Conservation (phyloP, 345 rosid genomes). For the Gossypium anomalum region DNA sequence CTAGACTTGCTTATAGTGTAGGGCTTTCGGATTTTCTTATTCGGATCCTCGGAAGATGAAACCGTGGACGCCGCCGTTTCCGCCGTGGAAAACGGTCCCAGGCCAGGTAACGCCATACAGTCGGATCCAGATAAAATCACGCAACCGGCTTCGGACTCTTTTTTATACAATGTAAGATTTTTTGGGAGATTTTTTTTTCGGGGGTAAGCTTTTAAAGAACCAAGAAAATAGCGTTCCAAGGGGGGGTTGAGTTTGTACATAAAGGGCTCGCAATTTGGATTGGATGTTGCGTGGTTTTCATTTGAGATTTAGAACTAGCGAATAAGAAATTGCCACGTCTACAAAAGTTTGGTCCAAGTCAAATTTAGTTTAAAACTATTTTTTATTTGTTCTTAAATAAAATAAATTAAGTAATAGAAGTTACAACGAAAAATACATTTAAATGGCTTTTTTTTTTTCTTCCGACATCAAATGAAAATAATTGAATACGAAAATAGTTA, state of each 20-base stretch:
- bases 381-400: no score
- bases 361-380: no score
- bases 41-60: slow-evolving; percentile 53
- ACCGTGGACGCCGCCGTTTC: slow-evolving; percentile 36
- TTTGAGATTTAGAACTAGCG: neutral
- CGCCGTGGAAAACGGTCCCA: slow-evolving; percentile 42
- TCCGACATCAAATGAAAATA: no score
- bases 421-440: no score
- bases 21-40: slow-evolving; percentile 75
- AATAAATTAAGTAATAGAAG: no score
- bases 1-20: slow-evolving; percentile 84
- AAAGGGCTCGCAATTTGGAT: slow-evolving; percentile 8
- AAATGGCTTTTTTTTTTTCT: no score
- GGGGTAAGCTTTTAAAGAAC: slow-evolving; percentile 19
- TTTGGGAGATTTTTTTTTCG: neutral
- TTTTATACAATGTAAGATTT: slow-evolving; percentile 43
- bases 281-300: neutral
- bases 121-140: slow-evolving; percentile 64
- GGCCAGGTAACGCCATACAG: slow-evolving; percentile 58
- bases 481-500: no score
- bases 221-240: slow-evolving; percentile 18
- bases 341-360: neutral
- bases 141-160: slow-evolving; percentile 50
- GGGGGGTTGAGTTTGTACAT: neutral
- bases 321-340: slow-evolving; percentile 33